Evolutionary conservation across 495 filamentous ascomycete genomes (phyloP), one percentile per base, ranked within the genome.

Genomic region (Aspergillus avenaceus): DNA sequence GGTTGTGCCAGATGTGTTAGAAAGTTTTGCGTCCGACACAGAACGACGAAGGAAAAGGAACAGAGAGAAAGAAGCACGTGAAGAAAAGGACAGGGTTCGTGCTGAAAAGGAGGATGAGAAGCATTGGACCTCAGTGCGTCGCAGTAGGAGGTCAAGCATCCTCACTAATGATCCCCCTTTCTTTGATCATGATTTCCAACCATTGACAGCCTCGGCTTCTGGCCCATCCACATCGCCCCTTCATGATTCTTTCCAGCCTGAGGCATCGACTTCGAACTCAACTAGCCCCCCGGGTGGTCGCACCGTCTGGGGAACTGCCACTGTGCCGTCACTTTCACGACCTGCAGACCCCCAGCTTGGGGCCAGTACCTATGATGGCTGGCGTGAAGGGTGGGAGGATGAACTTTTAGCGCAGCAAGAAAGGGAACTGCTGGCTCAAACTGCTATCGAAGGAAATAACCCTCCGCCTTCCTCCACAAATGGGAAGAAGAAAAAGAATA

Each of bases 281-380:
- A 88, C 85, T 1, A 93, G 88, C 53, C 91, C 91, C 1, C 79
- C 77, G 5, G 81, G 83, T 0, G 66, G 74, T 32, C 85, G 85
- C 47, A 96, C 91, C 3, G 90, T 96, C 0, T 96, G 91, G 91
- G 91, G 91, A 11, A 96, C 91, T 0, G 70, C 83, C 3, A 79
- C 75, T 1, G 70, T 95, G 8, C 61, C 75, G 1, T 74, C 77
- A 0, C 59, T 73, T 4, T 76, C 82, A 1, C 76, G 77, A 5
- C 60, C 70, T 14, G 45, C 65, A n/a, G 70, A 70, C 41, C 27
- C 54, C 29, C 63, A 69, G 23, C 65, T 72, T 22, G 56, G 53
- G 0, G 71, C 57, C 28, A 52, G 31, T 18, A 55, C 65, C 4
- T 70, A 85, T 56, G 91, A 96, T 60, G 91, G 91, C 0, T 96